Percentiles rank a stretch among this genome's conserved stretches.
phyloP scores from a whole-genome alignment of 2,329 filamentous ascomycete genomes.

The Colletotrichum sp. region DNA sequence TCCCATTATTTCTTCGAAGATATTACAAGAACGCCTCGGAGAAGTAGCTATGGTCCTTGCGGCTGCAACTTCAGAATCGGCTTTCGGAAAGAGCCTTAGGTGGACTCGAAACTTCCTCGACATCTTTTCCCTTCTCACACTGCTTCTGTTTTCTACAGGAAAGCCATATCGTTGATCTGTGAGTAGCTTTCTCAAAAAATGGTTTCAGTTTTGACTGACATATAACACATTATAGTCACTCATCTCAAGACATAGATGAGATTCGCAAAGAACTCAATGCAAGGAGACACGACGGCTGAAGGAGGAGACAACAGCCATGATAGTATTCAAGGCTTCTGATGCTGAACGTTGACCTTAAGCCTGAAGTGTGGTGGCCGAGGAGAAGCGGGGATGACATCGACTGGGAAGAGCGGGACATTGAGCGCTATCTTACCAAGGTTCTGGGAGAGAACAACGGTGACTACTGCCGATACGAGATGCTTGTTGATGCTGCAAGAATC shows the following conservation, averaged over 20 bases:
- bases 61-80: neutral
- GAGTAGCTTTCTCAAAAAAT: rapidly evolving
- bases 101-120: too few species aligned
- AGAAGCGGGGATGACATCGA: neutral
- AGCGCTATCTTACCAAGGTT: neutral
- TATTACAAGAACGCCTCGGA: neutral
- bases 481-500: neutral
- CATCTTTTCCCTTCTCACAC: neutral
- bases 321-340: neutral
- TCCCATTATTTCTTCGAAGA: neutral
- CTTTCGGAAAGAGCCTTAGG: neutral
- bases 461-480: neutral
- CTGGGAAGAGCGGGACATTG: neutral
- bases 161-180: rapidly evolving
- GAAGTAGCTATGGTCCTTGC: neutral
- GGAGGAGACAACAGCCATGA: neutral
- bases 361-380: neutral
- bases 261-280: neutral
- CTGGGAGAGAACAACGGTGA: neutral
- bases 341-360: rapidly evolving
- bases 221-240: rapidly evolving
- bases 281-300: neutral
- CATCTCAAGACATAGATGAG: neutral
- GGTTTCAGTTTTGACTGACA: neutral
- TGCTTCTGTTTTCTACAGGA: neutral